phyloP scores from a whole-genome alignment of 371 early-diverging fungal genomes.

The Mucor indicus region DNA sequence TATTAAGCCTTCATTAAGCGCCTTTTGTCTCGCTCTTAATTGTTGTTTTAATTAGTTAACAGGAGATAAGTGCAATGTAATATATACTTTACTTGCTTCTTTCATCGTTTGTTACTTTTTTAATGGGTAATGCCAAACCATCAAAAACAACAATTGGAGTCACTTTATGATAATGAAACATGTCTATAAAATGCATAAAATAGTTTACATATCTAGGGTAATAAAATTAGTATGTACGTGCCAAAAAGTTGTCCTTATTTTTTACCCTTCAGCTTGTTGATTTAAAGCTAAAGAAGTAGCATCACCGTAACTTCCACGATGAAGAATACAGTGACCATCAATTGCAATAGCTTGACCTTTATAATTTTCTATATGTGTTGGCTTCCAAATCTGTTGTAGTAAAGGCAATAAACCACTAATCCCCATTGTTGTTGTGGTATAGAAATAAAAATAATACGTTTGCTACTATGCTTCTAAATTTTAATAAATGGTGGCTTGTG shows the following conservation, averaged over 20 bases:
- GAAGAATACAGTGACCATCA: constrained; percentile 94
- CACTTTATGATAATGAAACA: constrained; percentile 70
- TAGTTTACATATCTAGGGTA: constrained; percentile 67
- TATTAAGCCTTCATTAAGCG: constrained; percentile 52
- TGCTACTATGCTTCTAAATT: no score
- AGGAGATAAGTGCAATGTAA: background rate
- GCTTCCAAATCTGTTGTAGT: constrained; percentile 65
- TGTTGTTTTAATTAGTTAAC: constrained; percentile 49
- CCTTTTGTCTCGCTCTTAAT: no score
- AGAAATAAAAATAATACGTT: no score
- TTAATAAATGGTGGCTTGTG: no score
- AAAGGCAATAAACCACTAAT: constrained; percentile 81
- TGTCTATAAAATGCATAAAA: constrained; percentile 68
- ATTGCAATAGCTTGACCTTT: constrained; percentile 78
- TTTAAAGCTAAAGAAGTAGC: constrained; percentile 71
- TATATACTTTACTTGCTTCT: background rate
- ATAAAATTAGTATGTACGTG: background rate
- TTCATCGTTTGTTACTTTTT: constrained; percentile 67
- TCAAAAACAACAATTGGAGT: constrained; percentile 95
- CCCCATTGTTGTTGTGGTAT: constrained; percentile 84
- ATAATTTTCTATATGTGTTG: constrained; percentile 66
- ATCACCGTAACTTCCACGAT: constrained; percentile 81
- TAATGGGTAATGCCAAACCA: constrained; percentile 89
- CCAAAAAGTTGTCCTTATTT: background rate
- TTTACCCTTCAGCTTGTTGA: constrained; percentile 62